These are phyloP conservation scores for Glaciozyma martinii DNA, from an alignment of 768 basidiomycete species.

Conservation along the genomic window DNA sequence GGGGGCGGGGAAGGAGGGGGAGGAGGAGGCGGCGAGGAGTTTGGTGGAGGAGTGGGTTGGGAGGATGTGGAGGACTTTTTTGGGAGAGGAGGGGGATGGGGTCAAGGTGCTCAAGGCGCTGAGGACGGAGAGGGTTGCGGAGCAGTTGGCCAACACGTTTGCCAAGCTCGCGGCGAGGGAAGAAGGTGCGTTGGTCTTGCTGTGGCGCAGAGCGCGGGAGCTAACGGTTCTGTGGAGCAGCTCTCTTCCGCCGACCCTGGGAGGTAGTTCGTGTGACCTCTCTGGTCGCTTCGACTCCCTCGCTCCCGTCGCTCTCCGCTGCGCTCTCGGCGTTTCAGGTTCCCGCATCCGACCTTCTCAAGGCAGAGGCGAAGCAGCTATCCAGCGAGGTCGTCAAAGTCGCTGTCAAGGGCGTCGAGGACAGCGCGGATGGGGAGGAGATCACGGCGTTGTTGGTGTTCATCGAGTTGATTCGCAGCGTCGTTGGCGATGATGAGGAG, in stretches of 20 bases:
- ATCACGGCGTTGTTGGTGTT: slow-evolving; percentile 7
- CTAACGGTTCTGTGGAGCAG: background rate
- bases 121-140: background rate
- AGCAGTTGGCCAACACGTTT: slow-evolving; percentile 2
- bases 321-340: slow-evolving; percentile 6
- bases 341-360: background rate
- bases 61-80: slow-evolving; percentile 10
- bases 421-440: background rate
- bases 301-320: slow-evolving; percentile 9
- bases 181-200: background rate
- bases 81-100: slow-evolving; percentile 7
- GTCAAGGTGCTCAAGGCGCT: background rate
- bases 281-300: too few relatives aligned
- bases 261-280: background rate
- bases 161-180: slow-evolving; percentile 3
- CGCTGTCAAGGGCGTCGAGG: background rate
- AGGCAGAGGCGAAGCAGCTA: background rate
- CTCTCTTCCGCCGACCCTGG: slow-evolving; percentile 5
- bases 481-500: background rate
- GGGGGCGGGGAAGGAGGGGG: slow-evolving; percentile 13
- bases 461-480: background rate
- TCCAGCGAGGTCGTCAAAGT: background rate
- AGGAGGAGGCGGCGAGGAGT: slow-evolving; percentile 37
- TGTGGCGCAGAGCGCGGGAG: background rate
- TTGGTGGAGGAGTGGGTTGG: slow-evolving; percentile 16